These are phyloP conservation scores for Pichia sp. DNA, from an alignment of 1,139 yeast genomes.

Conservation along the genomic window DNA sequence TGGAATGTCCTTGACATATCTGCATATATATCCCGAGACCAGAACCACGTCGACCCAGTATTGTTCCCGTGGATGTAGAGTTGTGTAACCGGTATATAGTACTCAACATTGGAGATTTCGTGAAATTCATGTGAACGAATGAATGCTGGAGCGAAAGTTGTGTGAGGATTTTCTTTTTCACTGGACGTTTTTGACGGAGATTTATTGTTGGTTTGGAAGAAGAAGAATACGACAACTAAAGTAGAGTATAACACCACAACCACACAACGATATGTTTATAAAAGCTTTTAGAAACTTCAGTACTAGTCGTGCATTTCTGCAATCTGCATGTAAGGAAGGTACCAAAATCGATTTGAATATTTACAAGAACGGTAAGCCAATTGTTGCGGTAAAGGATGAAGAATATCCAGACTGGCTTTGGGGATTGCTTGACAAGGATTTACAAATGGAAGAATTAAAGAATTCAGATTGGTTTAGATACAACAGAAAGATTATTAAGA, in stretches of 20 bases:
- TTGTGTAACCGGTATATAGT: too few species aligned
- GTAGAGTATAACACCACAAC: background rate
- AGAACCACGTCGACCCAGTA: background rate
- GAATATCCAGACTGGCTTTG: conserved; percentile 97
- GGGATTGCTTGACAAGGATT: conserved; percentile 67
- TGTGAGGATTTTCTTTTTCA: too few species aligned
- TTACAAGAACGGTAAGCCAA: conserved; percentile 74
- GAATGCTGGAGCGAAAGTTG: too few species aligned
- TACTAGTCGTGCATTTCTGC: conserved; percentile 20
- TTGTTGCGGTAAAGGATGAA: conserved; percentile 80
- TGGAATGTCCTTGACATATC: background rate
- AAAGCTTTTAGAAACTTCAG: conserved; percentile 20
- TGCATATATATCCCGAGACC: too few species aligned
- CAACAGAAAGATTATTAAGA: conserved; percentile 65
- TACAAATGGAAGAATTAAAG: conserved; percentile 47
- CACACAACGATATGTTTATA: conserved; percentile 6
- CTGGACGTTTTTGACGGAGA: too few species aligned
- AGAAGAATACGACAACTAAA: too few species aligned
- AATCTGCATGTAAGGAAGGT: conserved; percentile 61
- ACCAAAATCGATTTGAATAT: conserved; percentile 74
- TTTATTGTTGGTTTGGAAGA: too few species aligned
- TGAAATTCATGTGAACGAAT: too few species aligned
- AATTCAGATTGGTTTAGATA: conserved; percentile 53
- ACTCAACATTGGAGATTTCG: too few species aligned
- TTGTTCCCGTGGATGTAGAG: conserved; percentile 3